Evolutionary conservation across 352 stramenopile genomes (phyloP), one percentile per base, ranked within the genome.

Genomic region (Pythium vanterpoolii): DNA sequence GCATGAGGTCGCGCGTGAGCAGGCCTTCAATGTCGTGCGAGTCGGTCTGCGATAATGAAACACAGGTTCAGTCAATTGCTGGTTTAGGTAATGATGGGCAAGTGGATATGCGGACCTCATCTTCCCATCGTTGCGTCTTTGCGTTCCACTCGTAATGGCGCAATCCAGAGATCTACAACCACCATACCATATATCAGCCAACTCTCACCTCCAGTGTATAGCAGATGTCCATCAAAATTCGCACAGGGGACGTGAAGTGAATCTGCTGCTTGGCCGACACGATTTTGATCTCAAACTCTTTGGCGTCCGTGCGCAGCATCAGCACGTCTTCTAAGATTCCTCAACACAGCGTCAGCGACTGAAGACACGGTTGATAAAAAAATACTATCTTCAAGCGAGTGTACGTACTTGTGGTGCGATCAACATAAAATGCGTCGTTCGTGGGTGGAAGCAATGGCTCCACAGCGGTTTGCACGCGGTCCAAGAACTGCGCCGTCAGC

Each of bases 1-100:
- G 81, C 84, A 93, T 93, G 50, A 93, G 68, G 56, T 93, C 84
- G 36, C 84, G 81, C 19, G 84, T 93, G 13, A 93, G 54, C 13
- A 93, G 63, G 21, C 84, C 84, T 74, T 91, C 84, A 30, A 91
- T 74, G 54, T 93, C 84, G 58, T 93, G 84, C 28, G 74, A 74
- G 62, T 93, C 84, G 16, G 61, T 70, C 83, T 93, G 30, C 26
- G 23, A 7, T 42, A 18, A 16, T 42, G 34, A 16, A n/a, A 42
- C 34, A 19, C 9, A 42, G 14, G 13, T 6, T n/a, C 14, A n/a
- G 34, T 42, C 34, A 42, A 21, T 42, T 14, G 11, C 33, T 6
- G 33, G 13, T 42, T 18, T 13, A 42, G 34, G 19, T 6, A 21
- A 21, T 19, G 34, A 42, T 4, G 14, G 8, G 1, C 10, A 38